Evolutionary conservation across 768 basidiomycete species (phyloP), one percentile per base, ranked within the genome.

Genomic region (Pleurotus platypus): DNA sequence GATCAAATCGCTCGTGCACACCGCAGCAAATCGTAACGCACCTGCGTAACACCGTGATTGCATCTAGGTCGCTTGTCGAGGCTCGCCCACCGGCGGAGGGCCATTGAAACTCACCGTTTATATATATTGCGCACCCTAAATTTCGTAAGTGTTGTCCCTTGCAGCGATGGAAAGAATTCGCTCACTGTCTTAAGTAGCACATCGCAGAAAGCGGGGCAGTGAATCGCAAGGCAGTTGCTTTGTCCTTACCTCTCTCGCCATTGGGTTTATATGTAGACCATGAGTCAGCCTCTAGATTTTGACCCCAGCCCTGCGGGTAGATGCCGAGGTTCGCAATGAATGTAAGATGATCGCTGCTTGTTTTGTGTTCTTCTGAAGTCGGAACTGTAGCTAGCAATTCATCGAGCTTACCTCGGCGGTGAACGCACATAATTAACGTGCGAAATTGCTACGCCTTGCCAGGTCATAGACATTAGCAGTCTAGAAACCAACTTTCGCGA

Each of bases 111-210:
- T 68, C 65, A 83, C 84, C 56, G 68, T 66, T 64, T 79, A 62
- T 83, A 85, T 39, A 78, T 69, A 64, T 85, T 83, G 55, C 76
- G 76, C 54, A 85, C 84, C 66, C 84, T 85, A 67, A 30, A 49
- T 37, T 1, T 53, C n/a, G 40, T 56, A 49, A 38, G 30, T 26
- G 48, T 2, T 7, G 4, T 24, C 15, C 9, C 39, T 26, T 27
- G 27, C 18, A 20, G 26, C 30, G 30, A 49, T 37, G 15, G 49
- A 16, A 42, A 20, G 37, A 50, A 30, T 43, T 46, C 16, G 64
- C 82, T 72, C 61, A 84, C 84, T 80, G 76, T 64, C 84, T 78
- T 73, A 75, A 84, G 65, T 78, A 81, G 70, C 84, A 85, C 84
- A 86, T 85, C 47, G 60, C 53, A 57, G 58, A 62, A 59, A 27